Evolutionary conservation across 73 alveolate genomes (phyloP).

Genomic region (Tetrahymena thermophila): DNA sequence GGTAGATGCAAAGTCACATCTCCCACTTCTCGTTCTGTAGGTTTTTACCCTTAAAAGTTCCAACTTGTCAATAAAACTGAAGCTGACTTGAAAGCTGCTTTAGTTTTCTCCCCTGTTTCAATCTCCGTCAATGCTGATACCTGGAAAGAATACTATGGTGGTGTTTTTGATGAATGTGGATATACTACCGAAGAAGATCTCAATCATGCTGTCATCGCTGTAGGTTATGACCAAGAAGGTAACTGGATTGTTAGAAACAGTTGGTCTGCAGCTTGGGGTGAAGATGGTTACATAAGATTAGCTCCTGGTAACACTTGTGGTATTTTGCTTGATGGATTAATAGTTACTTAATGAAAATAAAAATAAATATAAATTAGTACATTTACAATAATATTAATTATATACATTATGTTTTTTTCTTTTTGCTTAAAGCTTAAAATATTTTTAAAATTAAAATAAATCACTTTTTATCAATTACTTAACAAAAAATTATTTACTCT

Average conservation of each 20-base stretch:
- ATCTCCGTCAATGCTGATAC: constrained; percentile 62
- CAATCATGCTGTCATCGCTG: constrained; percentile 53
- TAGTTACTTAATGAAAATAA: background rate
- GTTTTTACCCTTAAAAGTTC: no score
- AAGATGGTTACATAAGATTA: constrained; percentile 43
- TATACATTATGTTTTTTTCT: no score
- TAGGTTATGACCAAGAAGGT: constrained; percentile 40
- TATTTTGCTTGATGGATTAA: background rate
- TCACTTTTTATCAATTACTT: no score
- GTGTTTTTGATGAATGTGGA: constrained; percentile 28
- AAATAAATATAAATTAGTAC: no score
- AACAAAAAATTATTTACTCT: no score
- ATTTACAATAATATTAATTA: no score
- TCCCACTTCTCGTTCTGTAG: no score
- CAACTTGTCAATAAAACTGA: no score
- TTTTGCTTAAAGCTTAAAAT: no score
- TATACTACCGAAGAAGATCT: background rate
- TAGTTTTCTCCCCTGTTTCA: constrained; percentile 29
- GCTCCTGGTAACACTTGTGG: constrained; percentile 37
- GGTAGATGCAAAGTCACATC: background rate
- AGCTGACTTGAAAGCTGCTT: background rate
- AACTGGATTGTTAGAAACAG: constrained; percentile 56
- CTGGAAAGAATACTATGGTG: constrained; percentile 54
- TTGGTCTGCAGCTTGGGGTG: constrained; percentile 65
- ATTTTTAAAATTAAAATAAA: no score